Evolutionary conservation across 1,284 basidiomycete species (phyloP).

Genomic region (Trichosporon coremiiforme): DNA sequence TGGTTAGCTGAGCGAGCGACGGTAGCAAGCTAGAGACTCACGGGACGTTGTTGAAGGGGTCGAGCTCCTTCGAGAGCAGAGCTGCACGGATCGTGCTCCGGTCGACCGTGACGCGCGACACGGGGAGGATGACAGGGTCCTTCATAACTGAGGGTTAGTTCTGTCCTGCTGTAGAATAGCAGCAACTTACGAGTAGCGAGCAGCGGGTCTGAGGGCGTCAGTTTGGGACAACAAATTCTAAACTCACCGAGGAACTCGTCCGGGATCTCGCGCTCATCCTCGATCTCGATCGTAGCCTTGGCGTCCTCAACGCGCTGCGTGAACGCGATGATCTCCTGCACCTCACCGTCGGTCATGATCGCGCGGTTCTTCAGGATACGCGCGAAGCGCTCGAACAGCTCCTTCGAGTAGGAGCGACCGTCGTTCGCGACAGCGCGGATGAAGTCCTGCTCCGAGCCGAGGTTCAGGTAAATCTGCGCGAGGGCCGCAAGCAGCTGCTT

Average conservation of each 20-base stretch:
- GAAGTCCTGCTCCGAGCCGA: slow-evolving; percentile 78
- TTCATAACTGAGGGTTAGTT: slow-evolving; percentile 75
- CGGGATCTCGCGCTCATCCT: slow-evolving; percentile 91
- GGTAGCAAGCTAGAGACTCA: slow-evolving; percentile 33
- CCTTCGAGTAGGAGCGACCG: slow-evolving; percentile 84
- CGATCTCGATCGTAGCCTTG: slow-evolving; percentile 71
- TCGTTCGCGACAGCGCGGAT: slow-evolving; percentile 88
- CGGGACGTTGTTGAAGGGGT: slow-evolving; percentile 86
- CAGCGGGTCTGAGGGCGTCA: slow-evolving; percentile 37
- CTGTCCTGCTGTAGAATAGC: not conserved
- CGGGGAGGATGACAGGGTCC: slow-evolving; percentile 89
- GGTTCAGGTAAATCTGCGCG: slow-evolving; percentile 86
- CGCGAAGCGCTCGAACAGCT: slow-evolving; percentile 80
- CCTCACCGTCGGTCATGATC: slow-evolving; percentile 81
- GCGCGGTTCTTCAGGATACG: slow-evolving; percentile 67
- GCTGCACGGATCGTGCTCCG: slow-evolving; percentile 94
- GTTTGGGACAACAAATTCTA: slow-evolving; percentile 21
- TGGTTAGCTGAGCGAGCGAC: not conserved
- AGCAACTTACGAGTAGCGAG: slow-evolving; percentile 41
- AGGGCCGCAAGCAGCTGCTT: slow-evolving; percentile 81
- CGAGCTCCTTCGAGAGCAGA: slow-evolving; percentile 83
- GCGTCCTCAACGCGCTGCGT: slow-evolving; percentile 82
- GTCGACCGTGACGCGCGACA: slow-evolving; percentile 79
- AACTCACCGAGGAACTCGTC: slow-evolving; percentile 87
- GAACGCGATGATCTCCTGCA: slow-evolving; percentile 72